Conservation (phyloP, 2,329 filamentous ascomycete genomes). For the Zalaria obscura region DNA sequence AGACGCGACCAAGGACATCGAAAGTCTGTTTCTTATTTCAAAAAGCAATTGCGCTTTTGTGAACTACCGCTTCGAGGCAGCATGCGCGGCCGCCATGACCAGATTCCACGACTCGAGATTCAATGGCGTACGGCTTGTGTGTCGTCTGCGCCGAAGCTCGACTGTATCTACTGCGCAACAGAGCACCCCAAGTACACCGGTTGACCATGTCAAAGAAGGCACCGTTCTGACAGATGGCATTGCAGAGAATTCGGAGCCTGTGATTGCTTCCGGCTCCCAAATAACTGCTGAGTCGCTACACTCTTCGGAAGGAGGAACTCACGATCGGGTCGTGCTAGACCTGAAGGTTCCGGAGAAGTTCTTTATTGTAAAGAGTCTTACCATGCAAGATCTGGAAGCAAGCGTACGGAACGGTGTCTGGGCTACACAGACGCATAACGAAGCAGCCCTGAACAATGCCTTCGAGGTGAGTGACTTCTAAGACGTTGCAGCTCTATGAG, state of each 20-base stretch:
- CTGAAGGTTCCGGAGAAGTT: conserved; percentile 53
- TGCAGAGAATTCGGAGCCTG: neutral
- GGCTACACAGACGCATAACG: conserved; percentile 92
- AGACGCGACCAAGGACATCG: conserved; percentile 58
- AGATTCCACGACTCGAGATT: conserved; percentile 87
- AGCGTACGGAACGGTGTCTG: conserved; percentile 81
- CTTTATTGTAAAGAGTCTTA: conserved; percentile 88
- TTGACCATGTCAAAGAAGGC: neutral
- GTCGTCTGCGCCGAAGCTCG: conserved; percentile 50
- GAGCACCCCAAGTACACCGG: neutral
- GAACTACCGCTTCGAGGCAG: conserved; percentile 73
- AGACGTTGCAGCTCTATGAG: conserved; percentile 14
- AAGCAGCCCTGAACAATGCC: conserved; percentile 66
- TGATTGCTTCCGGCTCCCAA: neutral
- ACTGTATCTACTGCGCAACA: neutral
- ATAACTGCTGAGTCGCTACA: neutral
- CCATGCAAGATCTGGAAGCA: conserved; percentile 74
- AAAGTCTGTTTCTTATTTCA: conserved; percentile 85
- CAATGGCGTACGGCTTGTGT: conserved; percentile 72
- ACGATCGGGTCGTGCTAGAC: neutral
- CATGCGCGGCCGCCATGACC: conserved; percentile 62
- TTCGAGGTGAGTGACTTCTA: conserved; percentile 45
- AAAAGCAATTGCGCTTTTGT: conserved; percentile 97
- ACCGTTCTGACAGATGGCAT: neutral
- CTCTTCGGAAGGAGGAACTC: too few species aligned